A percentile compares a stretch with the other conserved stretches of the same genome.
These are phyloP conservation scores for Microstegium vimineum DNA, from an alignment of 176 grass and related monocot genomes.

Conservation along the genomic window DNA sequence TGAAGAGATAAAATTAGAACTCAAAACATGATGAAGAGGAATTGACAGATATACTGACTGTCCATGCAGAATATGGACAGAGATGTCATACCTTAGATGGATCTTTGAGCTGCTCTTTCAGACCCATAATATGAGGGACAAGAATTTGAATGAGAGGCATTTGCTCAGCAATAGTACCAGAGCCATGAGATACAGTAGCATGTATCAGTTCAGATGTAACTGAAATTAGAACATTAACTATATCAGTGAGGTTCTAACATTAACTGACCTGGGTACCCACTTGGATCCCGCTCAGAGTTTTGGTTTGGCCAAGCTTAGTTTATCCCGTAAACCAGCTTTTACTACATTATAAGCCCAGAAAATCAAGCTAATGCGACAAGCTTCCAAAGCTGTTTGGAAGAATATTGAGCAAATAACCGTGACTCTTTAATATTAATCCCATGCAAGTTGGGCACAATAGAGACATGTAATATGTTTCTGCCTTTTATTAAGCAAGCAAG, in stretches of 20 bases:
- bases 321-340: slow-evolving; percentile 19
- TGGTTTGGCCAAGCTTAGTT: slow-evolving; percentile 1
- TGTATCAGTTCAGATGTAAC: slow-evolving; percentile 98
- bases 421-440: neutral
- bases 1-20: slow-evolving; percentile 2
- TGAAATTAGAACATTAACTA: slow-evolving; percentile 33
- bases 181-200: slow-evolving; percentile 70
- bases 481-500: slow-evolving; percentile 8
- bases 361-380: neutral
- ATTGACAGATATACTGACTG: neutral
- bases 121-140: slow-evolving; percentile 79
- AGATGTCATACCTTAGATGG: slow-evolving; percentile 63
- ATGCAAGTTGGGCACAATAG: neutral
- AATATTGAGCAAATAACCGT: slow-evolving; percentile 1
- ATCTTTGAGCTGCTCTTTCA: slow-evolving; percentile 91
- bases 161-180: slow-evolving; percentile 53
- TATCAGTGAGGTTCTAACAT: slow-evolving; percentile 28
- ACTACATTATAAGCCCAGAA: neutral
- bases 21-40: slow-evolving; percentile 20
- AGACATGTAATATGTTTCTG: neutral
- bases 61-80: neutral
- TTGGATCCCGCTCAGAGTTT: neutral
- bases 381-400: slow-evolving; percentile 3
- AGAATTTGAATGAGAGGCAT: slow-evolving; percentile 88
- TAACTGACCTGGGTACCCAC: neutral